Evolutionary conservation across 2,329 filamentous ascomycete species (phyloP), one percentile per base, ranked within the genome.

Genomic region (Penicillium olsonii): DNA sequence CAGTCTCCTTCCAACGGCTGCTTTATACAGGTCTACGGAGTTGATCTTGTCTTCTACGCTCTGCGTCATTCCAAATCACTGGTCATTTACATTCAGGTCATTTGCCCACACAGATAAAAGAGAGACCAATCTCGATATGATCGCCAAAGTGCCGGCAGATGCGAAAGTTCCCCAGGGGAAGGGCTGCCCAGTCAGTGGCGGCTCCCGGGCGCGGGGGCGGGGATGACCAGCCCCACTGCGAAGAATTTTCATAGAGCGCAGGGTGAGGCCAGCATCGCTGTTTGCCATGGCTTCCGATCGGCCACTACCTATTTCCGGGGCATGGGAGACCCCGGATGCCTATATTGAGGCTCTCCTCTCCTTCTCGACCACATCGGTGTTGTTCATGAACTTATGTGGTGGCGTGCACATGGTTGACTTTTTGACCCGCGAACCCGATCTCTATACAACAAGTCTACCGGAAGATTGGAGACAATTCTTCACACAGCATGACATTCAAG

Each of bases 401-500:
- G 92, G 92, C n/a, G 89, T 97, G 1, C 94, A 99, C 67, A 92
- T 99, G 55, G 80, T 97, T 48, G 94, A 99, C 69, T 97, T 99
- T 72, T 90, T 96, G 74, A 96, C 91, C 2, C 83, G 84, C 35
- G 83, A 90, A 40, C 89, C 90, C 5, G 87, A 90, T 55, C 79
- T 96, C 0, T 99, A 96, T 68, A 83, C 87, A 44, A 78, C 81
- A 1, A 81, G 92, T 1, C 71, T 99, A 1, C 89, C 91, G 0
- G 68, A 80, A 52, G 85, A 91, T 69, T 99, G 94, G 94, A 84
- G 89, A 56, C 66, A 77, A 0, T 97, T 91, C 74, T 85, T 97
- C 57, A 74, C 87, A 29, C 71, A 79, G 15, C 82, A 84, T 64
- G 83, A 88, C 42, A 82, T 91, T 7, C 87, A 90, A 78, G 81